phyloP scores from a whole-genome alignment of 2,329 filamentous ascomycete genomes.

The Microdochium nivale region DNA sequence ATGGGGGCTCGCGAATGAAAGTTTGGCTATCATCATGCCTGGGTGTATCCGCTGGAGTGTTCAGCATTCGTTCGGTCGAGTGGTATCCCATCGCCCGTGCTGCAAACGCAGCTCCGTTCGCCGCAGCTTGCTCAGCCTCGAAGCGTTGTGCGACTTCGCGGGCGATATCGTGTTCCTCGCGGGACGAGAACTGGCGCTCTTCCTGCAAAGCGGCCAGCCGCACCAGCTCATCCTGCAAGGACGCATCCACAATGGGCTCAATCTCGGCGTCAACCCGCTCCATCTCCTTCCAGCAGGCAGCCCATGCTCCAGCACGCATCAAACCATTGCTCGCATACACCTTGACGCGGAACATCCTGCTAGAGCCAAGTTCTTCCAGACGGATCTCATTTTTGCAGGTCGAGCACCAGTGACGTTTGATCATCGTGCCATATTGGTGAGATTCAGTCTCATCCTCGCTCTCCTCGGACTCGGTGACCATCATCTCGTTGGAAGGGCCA shows the following conservation, averaged over 20 bases:
- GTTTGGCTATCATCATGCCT: neutral
- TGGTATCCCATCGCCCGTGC: neutral
- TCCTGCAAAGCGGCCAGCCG: slow-evolving; percentile 39
- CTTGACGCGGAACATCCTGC: slow-evolving; percentile 66
- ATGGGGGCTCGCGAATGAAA: neutral
- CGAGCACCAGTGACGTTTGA: slow-evolving; percentile 45
- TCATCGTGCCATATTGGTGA: slow-evolving; percentile 2
- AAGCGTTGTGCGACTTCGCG: slow-evolving; percentile 21
- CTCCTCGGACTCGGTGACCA: slow-evolving; percentile 17
- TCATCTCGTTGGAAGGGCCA: slow-evolving; percentile 45
- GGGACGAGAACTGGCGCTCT: slow-evolving; percentile 20
- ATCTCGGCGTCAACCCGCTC: slow-evolving; percentile 96
- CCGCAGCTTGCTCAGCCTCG: slow-evolving; percentile 22
- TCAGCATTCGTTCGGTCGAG: neutral
- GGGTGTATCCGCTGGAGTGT: neutral
- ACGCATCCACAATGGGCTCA: slow-evolving; percentile 58
- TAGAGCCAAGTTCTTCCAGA: slow-evolving; percentile 41
- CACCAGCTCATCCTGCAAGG: slow-evolving; percentile 51
- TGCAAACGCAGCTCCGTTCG: slow-evolving; percentile 6
- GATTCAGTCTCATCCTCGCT: slow-evolving; percentile 25
- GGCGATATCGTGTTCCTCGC: slow-evolving; percentile 21
- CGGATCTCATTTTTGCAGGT: slow-evolving; percentile 47
- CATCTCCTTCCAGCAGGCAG: slow-evolving; percentile 94
- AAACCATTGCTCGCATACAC: slow-evolving; percentile 92
- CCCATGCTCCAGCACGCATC: slow-evolving; percentile 88